Conservation (phyloP, 768 basidiomycete genomes). For the Chalciporus chontae region DNA sequence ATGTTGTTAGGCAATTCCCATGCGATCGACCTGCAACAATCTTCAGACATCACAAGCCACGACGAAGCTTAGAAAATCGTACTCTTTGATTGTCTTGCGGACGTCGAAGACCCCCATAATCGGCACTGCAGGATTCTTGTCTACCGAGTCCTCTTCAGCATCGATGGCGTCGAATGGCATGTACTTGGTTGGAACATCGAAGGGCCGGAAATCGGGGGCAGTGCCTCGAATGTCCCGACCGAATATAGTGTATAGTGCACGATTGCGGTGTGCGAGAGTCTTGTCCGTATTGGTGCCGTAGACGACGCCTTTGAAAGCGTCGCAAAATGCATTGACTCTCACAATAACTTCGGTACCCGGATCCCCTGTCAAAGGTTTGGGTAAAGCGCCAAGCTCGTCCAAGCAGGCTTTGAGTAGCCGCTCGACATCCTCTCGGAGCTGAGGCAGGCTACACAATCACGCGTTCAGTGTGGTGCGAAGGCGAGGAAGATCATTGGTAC, state of each 20-base stretch:
- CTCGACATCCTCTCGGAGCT: conserved; percentile 38
- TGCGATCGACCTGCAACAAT: conserved; percentile 29
- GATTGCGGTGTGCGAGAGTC: conserved; percentile 35
- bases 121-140: neutral
- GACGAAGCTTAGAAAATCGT: conserved; percentile 2
- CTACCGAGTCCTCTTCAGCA: neutral
- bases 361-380: conserved; percentile 35
- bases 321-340: conserved; percentile 44
- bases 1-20: conserved; percentile 44
- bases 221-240: conserved; percentile 35
- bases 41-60: neutral
- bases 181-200: conserved; percentile 12
- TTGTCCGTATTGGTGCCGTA: conserved; percentile 34
- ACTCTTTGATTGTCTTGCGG: conserved; percentile 35
- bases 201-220: conserved; percentile 41
- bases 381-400: conserved; percentile 37
- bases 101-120: conserved; percentile 35
- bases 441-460: conserved; percentile 33
- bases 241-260: conserved; percentile 32
- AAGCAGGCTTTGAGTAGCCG: conserved; percentile 35
- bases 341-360: conserved; percentile 44
- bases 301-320: conserved; percentile 32
- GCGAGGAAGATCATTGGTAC: too few relatives aligned
- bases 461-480: too few relatives aligned
- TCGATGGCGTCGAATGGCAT: conserved; percentile 11